Evolutionary conservation across 257 asterid genomes (phyloP).

Genomic region (Rehmannia glutinosa): DNA sequence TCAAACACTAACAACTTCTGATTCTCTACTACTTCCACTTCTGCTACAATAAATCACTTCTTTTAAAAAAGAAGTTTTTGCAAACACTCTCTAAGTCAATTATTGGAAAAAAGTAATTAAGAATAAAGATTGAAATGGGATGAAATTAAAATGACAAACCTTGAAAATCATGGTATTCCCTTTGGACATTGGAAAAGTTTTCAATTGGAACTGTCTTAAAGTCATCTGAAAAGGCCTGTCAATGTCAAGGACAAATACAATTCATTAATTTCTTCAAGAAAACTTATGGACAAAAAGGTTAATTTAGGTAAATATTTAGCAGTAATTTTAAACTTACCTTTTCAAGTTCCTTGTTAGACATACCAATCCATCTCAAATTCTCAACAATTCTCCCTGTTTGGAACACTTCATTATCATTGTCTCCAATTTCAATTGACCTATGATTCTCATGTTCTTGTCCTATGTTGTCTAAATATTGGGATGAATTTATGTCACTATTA

Average conservation of each 20-base stretch:
- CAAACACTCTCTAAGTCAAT: too few relatives aligned
- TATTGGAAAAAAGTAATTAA: too few relatives aligned
- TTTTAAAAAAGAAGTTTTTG: too few relatives aligned
- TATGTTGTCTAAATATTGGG: constrained; percentile 25
- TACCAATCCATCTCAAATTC: constrained; percentile 69
- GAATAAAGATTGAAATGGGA: not conserved
- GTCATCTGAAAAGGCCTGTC: constrained; percentile 41
- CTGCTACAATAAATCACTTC: too few relatives aligned
- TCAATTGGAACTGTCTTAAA: constrained; percentile 45
- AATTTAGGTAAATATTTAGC: too few relatives aligned
- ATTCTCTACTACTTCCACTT: too few relatives aligned
- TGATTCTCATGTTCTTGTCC: constrained; percentile 30
- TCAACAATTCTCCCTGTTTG: constrained; percentile 53
- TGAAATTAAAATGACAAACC: constrained; percentile 22
- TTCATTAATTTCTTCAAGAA: too few relatives aligned
- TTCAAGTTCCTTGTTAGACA: constrained; percentile 49
- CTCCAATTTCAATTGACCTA: constrained; percentile 44
- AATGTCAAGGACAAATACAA: not conserved
- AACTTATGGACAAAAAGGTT: not conserved
- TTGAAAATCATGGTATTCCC: constrained; percentile 39
- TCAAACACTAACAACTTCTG: too few relatives aligned
- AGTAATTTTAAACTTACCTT: constrained; percentile 39
- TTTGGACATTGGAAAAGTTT: constrained; percentile 27
- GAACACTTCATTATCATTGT: constrained; percentile 41
- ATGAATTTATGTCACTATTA: constrained; percentile 29